Evolutionary conservation across 768 basidiomycete species (phyloP).

Genomic region (Melanogaster broomeanus): DNA sequence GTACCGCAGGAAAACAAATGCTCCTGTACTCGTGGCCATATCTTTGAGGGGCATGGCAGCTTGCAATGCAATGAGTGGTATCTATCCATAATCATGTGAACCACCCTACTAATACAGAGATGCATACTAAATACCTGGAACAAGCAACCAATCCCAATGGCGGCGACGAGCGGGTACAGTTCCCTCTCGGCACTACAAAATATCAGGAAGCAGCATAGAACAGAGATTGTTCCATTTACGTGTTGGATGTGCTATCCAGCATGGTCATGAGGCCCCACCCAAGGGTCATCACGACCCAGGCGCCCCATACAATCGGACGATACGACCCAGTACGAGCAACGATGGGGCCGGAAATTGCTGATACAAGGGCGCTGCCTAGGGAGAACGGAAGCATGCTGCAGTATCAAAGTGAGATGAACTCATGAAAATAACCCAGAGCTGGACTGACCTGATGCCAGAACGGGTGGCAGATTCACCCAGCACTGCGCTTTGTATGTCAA

Average conservation of each 20-base stretch:
- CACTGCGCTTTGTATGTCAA: conserved; percentile 14
- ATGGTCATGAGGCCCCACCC: conserved; percentile 39
- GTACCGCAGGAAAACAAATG: conserved; percentile 36
- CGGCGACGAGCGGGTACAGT: conserved; percentile 34
- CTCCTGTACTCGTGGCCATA: conserved; percentile 44
- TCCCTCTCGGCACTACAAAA: conserved; percentile 30
- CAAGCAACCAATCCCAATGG: conserved; percentile 35
- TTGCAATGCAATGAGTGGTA: conserved; percentile 40
- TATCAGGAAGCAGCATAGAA: background rate
- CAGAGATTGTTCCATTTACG: conserved; percentile 19
- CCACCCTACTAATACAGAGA: background rate
- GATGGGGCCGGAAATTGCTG: conserved; percentile 25
- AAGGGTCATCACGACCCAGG: conserved; percentile 29
- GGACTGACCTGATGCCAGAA: conserved; percentile 31
- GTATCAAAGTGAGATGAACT: background rate
- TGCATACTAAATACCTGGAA: conserved; percentile 27
- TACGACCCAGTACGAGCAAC: conserved; percentile 29
- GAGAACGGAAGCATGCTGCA: conserved; percentile 39
- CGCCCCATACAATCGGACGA: conserved; percentile 34
- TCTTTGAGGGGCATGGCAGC: conserved; percentile 47
- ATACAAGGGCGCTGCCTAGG: conserved; percentile 20
- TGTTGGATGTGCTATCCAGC: conserved; percentile 33
- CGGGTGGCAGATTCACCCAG: conserved; percentile 39
- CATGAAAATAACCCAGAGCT: too few relatives aligned
- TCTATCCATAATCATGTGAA: conserved; percentile 7